A percentile compares a stretch with the other conserved stretches of the same genome.
Evolutionary conservation across 2,329 filamentous ascomycete genomes (phyloP).

Genomic region (Sporothrix euskadiensis): DNA sequence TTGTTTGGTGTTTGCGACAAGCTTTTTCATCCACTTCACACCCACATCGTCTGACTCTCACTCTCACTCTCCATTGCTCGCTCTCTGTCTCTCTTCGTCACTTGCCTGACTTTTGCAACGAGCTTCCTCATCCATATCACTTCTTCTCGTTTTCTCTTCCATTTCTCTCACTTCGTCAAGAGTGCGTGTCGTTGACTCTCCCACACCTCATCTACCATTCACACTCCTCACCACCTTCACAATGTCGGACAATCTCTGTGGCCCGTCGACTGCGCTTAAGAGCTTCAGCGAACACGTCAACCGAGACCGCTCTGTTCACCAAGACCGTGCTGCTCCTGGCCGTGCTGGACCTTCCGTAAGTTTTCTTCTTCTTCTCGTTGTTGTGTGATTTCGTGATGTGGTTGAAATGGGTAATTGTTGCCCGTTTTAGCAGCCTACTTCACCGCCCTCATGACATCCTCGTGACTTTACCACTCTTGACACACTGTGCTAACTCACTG

Average conservation of each 20-base stretch:
- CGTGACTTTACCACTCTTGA: neutral
- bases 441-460: neutral
- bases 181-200: neutral
- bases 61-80: too few species aligned
- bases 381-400: neutral
- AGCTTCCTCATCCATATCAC: neutral
- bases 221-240: constrained; percentile 25
- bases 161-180: neutral
- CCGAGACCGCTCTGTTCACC: constrained; percentile 69
- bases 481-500: neutral
- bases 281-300: constrained; percentile 70
- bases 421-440: neutral
- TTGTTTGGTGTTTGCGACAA: neutral
- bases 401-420: neutral
- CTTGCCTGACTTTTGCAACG: neutral
- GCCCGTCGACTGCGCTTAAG: constrained; percentile 69
- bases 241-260: constrained; percentile 58
- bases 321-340: constrained; percentile 58
- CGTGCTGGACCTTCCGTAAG: constrained; percentile 34
- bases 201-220: neutral
- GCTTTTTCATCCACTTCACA: neutral
- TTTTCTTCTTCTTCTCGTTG: neutral
- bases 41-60: too few species aligned
- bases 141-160: neutral
- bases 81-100: neutral